Base-by-base conservation (phyloP, 176 grass and related monocot species). In the Dactylis glomerata region DNA sequence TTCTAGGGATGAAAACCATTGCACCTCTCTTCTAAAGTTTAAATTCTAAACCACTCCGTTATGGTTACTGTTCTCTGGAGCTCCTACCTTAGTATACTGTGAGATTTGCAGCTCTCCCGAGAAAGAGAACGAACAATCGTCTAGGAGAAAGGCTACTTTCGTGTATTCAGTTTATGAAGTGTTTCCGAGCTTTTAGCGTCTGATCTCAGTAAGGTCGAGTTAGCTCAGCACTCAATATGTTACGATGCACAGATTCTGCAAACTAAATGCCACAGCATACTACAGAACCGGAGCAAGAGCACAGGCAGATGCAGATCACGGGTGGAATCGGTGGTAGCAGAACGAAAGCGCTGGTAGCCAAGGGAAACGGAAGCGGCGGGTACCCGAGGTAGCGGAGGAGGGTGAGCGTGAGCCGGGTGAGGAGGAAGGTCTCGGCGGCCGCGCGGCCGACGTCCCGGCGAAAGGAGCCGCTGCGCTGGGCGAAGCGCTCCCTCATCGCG, bases 311-410 rank as follows among this genome's bases (percentile, higher is more conserved):
- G 7, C 45, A 59, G 16, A 59, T 66, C 68, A 78, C 55, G 23
- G 6, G 27, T 61, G 49, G 8, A 68, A 73, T 10, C 23, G 50
- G 82, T 11, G 16, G 51, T 10, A 42, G 31, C 32, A 10, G 67
- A 77, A 37, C 1, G 26, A 49, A 74, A 74, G 44, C 15, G 24
- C 42, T 10, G 59, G 54, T 61, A 71, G 44, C 33, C 52, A 79
- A 1, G 14, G 68, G 80, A 64, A 87, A 28, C 33, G 78, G 59
- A 69, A 66, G 7, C 3, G 10, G 62, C 10, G 69, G 57, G 26
- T 89, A 96, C 96, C 91, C 96, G 36, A 99, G 91, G 81, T 99
- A 99, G 69, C 96, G 93, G 75, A 99, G 96, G 32, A 99, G 93
- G 32, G 40, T 90, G 68, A 98, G 42, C 6, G 93, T 88, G 83